These are phyloP conservation scores for Lobosporangium transversale DNA, from an alignment of 192 early-diverging fungal genomes.

Conservation along the genomic window DNA sequence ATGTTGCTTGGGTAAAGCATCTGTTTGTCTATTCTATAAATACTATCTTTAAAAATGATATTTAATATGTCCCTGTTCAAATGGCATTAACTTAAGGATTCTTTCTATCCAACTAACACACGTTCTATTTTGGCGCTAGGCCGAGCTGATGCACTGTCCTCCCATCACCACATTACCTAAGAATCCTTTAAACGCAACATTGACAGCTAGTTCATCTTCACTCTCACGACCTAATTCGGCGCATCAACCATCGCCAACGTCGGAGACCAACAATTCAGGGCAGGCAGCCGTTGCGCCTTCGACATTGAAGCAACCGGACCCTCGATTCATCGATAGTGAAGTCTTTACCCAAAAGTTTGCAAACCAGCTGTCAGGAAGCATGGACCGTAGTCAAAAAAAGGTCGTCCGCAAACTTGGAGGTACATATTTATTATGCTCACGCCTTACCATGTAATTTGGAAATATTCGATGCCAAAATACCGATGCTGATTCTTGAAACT, in stretches of 20 bases:
- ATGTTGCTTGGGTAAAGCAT: conserved; percentile 71
- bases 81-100: too few relatives aligned
- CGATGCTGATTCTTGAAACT: too few relatives aligned
- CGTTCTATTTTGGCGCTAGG: conserved; percentile 38
- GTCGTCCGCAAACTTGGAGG: conserved; percentile 76
- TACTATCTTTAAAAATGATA: background rate
- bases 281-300: conserved; percentile 52
- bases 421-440: too few relatives aligned
- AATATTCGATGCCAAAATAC: background rate
- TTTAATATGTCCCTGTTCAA: too few relatives aligned
- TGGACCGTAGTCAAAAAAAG: conserved; percentile 79
- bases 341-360: conserved; percentile 90
- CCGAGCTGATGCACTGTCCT: conserved; percentile 77
- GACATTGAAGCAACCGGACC: conserved; percentile 74
- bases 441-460: background rate
- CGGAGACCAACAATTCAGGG: conserved; percentile 60
- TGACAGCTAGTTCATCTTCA: conserved; percentile 46
- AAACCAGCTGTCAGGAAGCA: conserved; percentile 77
- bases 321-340: conserved; percentile 90
- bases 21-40: background rate
- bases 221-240: conserved; percentile 22
- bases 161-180: conserved; percentile 75
- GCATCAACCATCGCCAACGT: conserved; percentile 12
- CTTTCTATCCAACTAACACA: too few relatives aligned
- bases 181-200: conserved; percentile 71